Evolutionary conservation across 495 filamentous ascomycete species (phyloP).

Genomic region (Daldinia bambusicola): DNA sequence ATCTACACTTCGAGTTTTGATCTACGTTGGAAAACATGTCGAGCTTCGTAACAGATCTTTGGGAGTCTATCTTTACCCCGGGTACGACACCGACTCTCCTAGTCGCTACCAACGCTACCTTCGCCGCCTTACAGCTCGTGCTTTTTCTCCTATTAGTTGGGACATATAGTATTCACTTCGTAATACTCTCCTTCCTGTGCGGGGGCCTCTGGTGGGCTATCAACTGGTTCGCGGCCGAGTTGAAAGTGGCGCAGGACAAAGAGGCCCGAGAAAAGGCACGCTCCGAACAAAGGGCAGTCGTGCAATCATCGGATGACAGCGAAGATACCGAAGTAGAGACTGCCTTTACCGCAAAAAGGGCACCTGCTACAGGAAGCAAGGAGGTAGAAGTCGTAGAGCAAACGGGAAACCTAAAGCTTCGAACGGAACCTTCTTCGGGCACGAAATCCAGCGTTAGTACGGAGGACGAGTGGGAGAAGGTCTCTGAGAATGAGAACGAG

Average conservation of each 20-base stretch:
- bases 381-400: conserved; percentile 54
- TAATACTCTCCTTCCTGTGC: conserved; percentile 78
- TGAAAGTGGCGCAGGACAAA: conserved; percentile 69
- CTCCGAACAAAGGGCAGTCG: conserved; percentile 47
- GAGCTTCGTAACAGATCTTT: conserved; percentile 82
- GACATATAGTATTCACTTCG: conserved; percentile 89
- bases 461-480: conserved; percentile 69
- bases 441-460: conserved; percentile 61
- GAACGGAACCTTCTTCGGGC: conserved; percentile 47
- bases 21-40: conserved; percentile 66
- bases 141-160: conserved; percentile 79
- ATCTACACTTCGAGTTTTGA: conserved; percentile 29
- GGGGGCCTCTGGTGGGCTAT: conserved; percentile 90
- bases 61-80: conserved; percentile 90
- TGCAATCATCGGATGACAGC: conserved; percentile 51
- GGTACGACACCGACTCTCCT: conserved; percentile 88
- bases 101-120: conserved; percentile 88
- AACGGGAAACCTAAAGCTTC: conserved; percentile 55
- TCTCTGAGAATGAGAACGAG: conserved; percentile 66
- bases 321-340: conserved; percentile 66
- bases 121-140: conserved; percentile 82
- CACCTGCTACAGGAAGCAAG: conserved; percentile 44
- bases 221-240: conserved; percentile 94
- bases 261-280: conserved; percentile 71
- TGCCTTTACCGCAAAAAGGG: conserved; percentile 41